These are phyloP conservation scores for Suillus discolor DNA, from an alignment of 768 basidiomycete species.

Conservation along the genomic window DNA sequence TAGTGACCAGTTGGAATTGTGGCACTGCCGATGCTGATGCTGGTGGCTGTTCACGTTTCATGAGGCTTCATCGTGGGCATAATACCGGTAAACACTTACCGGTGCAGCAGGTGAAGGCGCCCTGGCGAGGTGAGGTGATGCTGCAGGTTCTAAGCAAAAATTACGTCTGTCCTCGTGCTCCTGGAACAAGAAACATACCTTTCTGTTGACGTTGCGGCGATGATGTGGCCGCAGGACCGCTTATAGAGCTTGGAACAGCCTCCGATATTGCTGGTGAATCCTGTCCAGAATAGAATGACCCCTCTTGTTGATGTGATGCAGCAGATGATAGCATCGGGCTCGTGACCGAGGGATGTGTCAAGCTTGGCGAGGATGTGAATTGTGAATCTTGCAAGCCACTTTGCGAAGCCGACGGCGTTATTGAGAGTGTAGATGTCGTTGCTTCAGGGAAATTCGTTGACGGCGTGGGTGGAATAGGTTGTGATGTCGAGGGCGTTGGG, in stretches of 20 bases:
- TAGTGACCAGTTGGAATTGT: conserved; percentile 38
- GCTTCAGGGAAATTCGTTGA: conserved; percentile 37
- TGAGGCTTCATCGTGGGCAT: conserved; percentile 19
- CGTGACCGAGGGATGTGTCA: conserved; percentile 83
- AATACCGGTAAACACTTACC: conserved; percentile 37
- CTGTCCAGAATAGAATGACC: conserved; percentile 70
- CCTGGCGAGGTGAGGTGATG: conserved; percentile 46
- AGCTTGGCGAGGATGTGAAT: conserved; percentile 70
- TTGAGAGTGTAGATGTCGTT: conserved; percentile 41
- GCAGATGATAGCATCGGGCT: conserved; percentile 83
- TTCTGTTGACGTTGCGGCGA: conserved; percentile 61
- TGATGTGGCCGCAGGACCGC: conserved; percentile 55
- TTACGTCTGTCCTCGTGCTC: conserved; percentile 24
- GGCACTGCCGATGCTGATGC: conserved; percentile 36
- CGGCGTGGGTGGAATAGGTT: conserved; percentile 37
- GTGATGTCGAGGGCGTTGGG: conserved; percentile 43
- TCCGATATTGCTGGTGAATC: conserved; percentile 78
- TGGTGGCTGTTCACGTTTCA: conserved; percentile 37
- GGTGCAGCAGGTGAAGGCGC: conserved; percentile 43
- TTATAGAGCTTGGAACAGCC: conserved; percentile 46
- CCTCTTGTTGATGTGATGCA: conserved; percentile 60
- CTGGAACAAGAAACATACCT: conserved; percentile 41
- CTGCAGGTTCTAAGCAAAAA: conserved; percentile 41
- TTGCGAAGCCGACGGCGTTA: conserved; percentile 38
- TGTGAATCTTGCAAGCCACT: conserved; percentile 37